These are phyloP conservation scores for Allomyces macrogynus DNA, from an alignment of 192 early-diverging fungal species.

Conservation along the genomic window DNA sequence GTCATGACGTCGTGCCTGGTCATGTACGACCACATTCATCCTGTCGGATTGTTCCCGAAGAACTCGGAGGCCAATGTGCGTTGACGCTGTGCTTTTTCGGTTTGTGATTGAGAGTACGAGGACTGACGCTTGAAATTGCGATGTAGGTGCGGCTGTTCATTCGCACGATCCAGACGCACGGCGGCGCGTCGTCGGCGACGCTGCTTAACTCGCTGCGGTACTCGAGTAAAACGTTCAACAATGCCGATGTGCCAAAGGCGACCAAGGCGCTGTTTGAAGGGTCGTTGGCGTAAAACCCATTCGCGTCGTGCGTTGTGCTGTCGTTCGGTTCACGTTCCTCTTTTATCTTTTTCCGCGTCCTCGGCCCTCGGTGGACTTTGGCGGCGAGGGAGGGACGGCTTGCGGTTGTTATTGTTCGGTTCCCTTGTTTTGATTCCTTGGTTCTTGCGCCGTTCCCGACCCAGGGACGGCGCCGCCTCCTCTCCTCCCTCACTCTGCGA, in stretches of 20 bases:
- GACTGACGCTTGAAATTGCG: neutral
- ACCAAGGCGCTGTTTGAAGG: constrained; percentile 28
- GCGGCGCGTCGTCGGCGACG: constrained; percentile 26
- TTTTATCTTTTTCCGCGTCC: constrained; percentile 2
- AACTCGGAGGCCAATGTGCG: constrained; percentile 63
- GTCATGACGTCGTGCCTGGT: constrained; percentile 77
- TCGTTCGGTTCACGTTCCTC: neutral
- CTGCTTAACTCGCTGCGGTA: constrained; percentile 55
- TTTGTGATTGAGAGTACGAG: too few species aligned
- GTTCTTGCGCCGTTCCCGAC: too few species aligned
- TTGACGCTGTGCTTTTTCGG: too few species aligned
- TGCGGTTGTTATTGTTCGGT: too few species aligned
- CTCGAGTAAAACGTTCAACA: constrained; percentile 60
- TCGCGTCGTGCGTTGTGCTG: neutral
- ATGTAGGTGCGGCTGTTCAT: constrained; percentile 34
- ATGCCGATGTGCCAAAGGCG: constrained; percentile 51
- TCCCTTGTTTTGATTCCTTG: too few species aligned
- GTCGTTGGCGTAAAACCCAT: constrained; percentile 4
- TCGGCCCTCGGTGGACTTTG: neutral
- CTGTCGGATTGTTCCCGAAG: constrained; percentile 52
- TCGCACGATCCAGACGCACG: constrained; percentile 40
- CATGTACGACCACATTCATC: constrained; percentile 75
- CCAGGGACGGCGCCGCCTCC: too few species aligned
- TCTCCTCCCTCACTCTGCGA: too few species aligned
- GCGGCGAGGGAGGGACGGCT: too few species aligned